Conservation (phyloP, 169 alveolate genomes). For the Eimeria mitis region DNA sequence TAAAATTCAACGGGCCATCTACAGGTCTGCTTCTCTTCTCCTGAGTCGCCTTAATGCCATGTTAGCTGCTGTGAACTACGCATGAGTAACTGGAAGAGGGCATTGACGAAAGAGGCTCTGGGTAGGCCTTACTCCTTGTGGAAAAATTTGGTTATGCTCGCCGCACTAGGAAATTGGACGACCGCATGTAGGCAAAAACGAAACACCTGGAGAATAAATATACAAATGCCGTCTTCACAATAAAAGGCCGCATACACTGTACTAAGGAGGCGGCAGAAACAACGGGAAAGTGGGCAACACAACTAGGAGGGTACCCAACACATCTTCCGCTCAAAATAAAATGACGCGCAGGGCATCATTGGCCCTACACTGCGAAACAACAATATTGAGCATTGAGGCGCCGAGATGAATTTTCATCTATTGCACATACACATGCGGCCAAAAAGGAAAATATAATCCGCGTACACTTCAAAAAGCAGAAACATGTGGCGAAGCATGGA, state of each 20-base stretch:
- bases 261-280: neutral
- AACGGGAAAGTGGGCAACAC: neutral
- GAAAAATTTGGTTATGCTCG: neutral
- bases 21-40: neutral
- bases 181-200: neutral
- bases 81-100: neutral
- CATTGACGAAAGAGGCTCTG: neutral
- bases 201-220: neutral
- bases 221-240: neutral
- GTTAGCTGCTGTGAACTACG: neutral
- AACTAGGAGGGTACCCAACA: neutral
- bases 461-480: neutral
- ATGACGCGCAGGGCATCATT: neutral
- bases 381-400: neutral
- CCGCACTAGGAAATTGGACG: neutral
- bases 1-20: neutral
- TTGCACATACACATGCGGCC: neutral
- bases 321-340: neutral
- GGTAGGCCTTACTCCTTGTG: neutral
- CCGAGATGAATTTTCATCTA: neutral
- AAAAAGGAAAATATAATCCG: neutral
- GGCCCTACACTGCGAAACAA: neutral
- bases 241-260: neutral
- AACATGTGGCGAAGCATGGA: neutral
- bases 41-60: neutral